phyloP scores from a whole-genome alignment of 2,329 filamentous ascomycete genomes.

The Fusarium sacchari region DNA sequence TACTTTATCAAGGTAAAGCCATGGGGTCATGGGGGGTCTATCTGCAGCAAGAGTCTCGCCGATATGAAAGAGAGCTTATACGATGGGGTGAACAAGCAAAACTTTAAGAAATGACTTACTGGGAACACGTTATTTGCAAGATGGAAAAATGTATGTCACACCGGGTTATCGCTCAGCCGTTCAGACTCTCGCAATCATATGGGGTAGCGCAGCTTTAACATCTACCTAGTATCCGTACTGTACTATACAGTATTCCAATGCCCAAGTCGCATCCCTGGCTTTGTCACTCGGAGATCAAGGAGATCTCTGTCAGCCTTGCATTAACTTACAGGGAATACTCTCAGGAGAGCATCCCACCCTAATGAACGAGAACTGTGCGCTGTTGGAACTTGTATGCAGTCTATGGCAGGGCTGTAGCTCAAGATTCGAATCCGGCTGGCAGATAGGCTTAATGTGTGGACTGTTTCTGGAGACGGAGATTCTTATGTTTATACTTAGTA shows the following conservation, averaged over 20 bases:
- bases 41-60: not conserved
- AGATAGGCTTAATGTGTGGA: not conserved
- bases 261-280: not conserved
- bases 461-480: not conserved
- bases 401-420: not conserved
- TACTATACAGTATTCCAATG: not conserved
- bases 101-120: not conserved
- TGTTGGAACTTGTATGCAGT: not conserved
- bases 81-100: not conserved
- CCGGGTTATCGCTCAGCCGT: not conserved
- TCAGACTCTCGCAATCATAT: not conserved
- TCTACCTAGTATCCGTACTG: too few species aligned
- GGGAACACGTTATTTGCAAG: not conserved
- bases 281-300: not conserved
- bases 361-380: not conserved
- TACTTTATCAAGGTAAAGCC: not conserved
- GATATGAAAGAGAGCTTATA: constrained; percentile 1
- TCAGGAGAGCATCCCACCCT: not conserved
- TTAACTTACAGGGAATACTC: not conserved
- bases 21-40: not conserved
- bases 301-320: not conserved
- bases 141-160: not conserved
- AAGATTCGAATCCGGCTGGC: not conserved
- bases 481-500: not conserved
- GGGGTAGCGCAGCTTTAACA: not conserved